These are phyloP conservation scores for Fusarium sp. DNA, from an alignment of 2,329 filamentous ascomycete genomes.

Conservation along the genomic window DNA sequence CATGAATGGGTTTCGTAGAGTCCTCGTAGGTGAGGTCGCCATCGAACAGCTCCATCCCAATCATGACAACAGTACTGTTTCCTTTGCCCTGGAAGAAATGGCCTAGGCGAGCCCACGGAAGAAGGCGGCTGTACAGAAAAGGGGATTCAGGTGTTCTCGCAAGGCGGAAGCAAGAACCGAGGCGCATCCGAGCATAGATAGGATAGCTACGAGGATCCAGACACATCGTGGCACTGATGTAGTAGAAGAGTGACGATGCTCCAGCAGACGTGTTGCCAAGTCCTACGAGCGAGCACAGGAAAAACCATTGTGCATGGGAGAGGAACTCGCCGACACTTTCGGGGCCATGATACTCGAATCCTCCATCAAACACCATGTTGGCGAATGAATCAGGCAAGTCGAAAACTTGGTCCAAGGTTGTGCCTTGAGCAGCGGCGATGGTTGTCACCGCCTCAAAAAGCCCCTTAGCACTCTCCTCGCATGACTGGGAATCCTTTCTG, in stretches of 20 bases:
- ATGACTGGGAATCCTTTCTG: neutral
- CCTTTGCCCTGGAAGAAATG: neutral
- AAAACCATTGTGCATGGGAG: neutral
- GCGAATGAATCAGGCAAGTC: neutral
- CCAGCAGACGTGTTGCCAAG: neutral
- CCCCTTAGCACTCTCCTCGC: neutral
- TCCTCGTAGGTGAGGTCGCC: neutral
- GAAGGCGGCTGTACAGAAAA: neutral
- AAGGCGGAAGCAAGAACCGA: neutral
- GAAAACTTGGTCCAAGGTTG: neutral
- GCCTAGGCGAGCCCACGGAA: neutral
- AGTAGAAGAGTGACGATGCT: neutral
- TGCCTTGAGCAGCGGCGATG: neutral
- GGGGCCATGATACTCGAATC: neutral
- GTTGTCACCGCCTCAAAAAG: neutral
- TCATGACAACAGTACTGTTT: neutral
- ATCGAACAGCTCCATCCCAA: neutral
- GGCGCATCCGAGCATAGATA: neutral
- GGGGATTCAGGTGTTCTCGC: neutral
- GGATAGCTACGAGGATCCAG: neutral
- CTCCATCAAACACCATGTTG: neutral
- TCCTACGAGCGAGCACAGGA: neutral
- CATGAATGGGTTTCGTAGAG: neutral
- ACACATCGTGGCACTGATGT: neutral
- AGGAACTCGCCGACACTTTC: neutral